Evolutionary conservation across 495 filamentous ascomycete species (phyloP), one percentile per base, ranked within the genome.

Genomic region (Penicillium goetzii): DNA sequence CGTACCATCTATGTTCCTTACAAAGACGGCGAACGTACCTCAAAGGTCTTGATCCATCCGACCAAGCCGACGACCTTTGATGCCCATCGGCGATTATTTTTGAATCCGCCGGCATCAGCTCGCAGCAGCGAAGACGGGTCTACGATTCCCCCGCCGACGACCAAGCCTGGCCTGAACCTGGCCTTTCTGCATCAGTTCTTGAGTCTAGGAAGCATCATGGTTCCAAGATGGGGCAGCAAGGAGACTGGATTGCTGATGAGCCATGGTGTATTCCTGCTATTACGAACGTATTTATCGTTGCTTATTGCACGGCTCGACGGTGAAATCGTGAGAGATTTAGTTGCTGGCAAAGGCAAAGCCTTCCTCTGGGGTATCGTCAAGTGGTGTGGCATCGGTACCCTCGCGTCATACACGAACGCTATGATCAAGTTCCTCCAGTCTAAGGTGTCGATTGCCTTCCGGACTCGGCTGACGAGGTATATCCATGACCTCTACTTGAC

Each of bases 121-220:
- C 88, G 90, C 6, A 80, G 90, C 32, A 84, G 82, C n/a, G 90
- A 93, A 71, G 87, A 87, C 8, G 82, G 85, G n/a, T 71, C 76
- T 14, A 74, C 77, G 12, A 91, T 94, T 14, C 95, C 95, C 5
- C 91, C 96, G 7, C 84, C 90, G 7, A 89, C 95, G 66, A 91
- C 92, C 3, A 98, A 97, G 73, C 82, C 96, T 1, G 96, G 96
- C 5, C 78, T 99, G 55, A 99, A 99, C 73, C 83, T 98, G 50
- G 96, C 96, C n/a, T 99, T 99, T 72, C 77, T 99, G 25, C 95
- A 99, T 73, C 96, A 99, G 76, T 96, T 98, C 68, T 83, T 97
- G 50, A 96, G 93, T 69, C 80, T 99, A 50, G 83, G 97, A 70
- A 97, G 90, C 76, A 98, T 99, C 68, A 97, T 97, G 94, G 90